Evolutionary conservation across 805 yeast species (phyloP), one percentile per base, ranked within the genome.

Genomic region (Isabelozyma rhagii): DNA sequence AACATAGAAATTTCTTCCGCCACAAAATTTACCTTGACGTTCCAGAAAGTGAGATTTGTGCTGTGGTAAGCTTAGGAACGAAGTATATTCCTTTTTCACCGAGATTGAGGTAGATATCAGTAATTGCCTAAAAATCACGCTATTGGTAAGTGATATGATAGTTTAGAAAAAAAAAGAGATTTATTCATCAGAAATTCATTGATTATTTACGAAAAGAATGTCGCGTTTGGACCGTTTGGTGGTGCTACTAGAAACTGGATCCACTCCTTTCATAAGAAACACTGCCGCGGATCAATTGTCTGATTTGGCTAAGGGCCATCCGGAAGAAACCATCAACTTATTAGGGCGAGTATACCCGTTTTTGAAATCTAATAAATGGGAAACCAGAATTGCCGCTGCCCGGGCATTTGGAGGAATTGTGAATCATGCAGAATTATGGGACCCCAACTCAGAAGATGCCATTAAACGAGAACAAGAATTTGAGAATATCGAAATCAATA

Each of bases 261-360:
- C 97, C 10, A 90, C 97, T 5, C 89, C 89, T 39, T 87, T 90
- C 64, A 94, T 94, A 42, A 80, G 98, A 56, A 90, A 89, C 62
- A 89, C 97, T 8, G 99, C 99, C 1, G 98, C 98, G 2, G 97
- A 93, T 61, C 99, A 94, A 69, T 76, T 94, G 56, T 89, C 97
- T 5, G 98, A 93, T 57, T 77, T 96, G 39, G 97, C 97, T 27
- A 87, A 87, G 65, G 87, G 87, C 41, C 98, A 94, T 61, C 97
- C 98, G 0, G 98, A 93, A 61, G 98, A 94, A 60, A 82, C 89
- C 17, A 76, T 90, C 47, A 86, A 86, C 50, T 71, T 94, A 41
- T 71, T 94, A 34, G 89, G 96, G 13, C 78, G 98, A 51, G 96
- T 94, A 1, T 89, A 91, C 59, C 98, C 99, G 0, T 94, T 84